phyloP scores from a whole-genome alignment of 768 basidiomycete species.

The Panaeolus papilionaceus region DNA sequence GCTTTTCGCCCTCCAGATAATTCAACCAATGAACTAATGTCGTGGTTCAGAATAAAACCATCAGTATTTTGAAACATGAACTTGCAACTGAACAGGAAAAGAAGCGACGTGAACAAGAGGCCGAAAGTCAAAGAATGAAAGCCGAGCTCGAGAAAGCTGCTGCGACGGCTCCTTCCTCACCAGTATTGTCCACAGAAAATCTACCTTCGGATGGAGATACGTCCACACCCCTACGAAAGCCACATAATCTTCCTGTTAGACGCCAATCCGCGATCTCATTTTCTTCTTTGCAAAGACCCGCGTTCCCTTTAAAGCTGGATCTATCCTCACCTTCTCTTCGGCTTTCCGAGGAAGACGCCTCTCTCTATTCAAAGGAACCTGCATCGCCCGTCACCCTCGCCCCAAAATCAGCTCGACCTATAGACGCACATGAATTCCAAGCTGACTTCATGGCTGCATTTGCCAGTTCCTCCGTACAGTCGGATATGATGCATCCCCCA shows the following conservation, averaged over 20 bases:
- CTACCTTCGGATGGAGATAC: constrained; percentile 33
- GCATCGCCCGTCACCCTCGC: constrained; percentile 84
- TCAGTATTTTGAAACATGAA: constrained; percentile 76
- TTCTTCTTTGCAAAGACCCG: constrained; percentile 77
- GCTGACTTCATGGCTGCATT: constrained; percentile 73
- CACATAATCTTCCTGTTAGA: constrained; percentile 45
- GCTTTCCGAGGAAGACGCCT: constrained; percentile 69
- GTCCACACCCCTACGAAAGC: constrained; percentile 36
- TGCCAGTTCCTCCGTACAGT: constrained; percentile 42
- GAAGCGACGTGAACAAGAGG: constrained; percentile 28
- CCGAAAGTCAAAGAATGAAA: constrained; percentile 20
- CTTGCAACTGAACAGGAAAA: constrained; percentile 48
- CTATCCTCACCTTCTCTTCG: constrained; percentile 73
- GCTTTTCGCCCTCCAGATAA: constrained; percentile 26
- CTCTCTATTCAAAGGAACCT: constrained; percentile 63
- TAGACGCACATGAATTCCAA: constrained; percentile 58
- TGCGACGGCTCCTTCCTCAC: constrained; percentile 25
- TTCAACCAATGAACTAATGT: constrained; percentile 4
- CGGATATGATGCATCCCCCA: constrained; percentile 36
- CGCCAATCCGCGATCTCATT: constrained; percentile 82
- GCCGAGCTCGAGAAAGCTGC: constrained; percentile 1
- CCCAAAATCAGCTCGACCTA: constrained; percentile 75
- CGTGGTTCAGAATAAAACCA: constrained; percentile 65
- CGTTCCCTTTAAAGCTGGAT: constrained; percentile 79
- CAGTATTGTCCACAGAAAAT: constrained; percentile 29